A percentile compares a stretch with the other conserved stretches of the same genome.
These are phyloP conservation scores for Cenchrus fungigraminus DNA, from an alignment of 176 grass and related monocot species.

Conservation along the genomic window DNA sequence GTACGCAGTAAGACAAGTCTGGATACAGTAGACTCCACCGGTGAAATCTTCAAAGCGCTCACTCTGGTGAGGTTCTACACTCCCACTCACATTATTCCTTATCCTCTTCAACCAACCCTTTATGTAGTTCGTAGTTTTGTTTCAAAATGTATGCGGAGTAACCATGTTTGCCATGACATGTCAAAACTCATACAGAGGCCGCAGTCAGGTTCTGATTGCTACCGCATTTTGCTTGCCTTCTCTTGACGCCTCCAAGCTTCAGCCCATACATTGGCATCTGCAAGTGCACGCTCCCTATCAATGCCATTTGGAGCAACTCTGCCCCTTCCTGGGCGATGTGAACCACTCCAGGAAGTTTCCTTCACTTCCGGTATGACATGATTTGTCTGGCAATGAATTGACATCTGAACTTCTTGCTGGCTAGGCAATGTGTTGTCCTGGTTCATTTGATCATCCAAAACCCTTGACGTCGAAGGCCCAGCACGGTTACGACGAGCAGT, in stretches of 20 bases:
- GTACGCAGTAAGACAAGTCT: slow-evolving; percentile 6
- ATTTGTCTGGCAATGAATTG: not conserved
- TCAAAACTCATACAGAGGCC: not conserved
- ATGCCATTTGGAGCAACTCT: slow-evolving; percentile 37
- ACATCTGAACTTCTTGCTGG: slow-evolving; percentile 23
- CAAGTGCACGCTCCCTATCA: slow-evolving; percentile 45
- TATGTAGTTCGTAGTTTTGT: not conserved
- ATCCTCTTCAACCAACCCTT: slow-evolving; percentile 25
- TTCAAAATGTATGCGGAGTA: slow-evolving; percentile 5
- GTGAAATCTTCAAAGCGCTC: slow-evolving; percentile 55
- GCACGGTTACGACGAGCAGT: slow-evolving; percentile 23
- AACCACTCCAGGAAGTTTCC: slow-evolving; percentile 26
- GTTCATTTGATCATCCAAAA: slow-evolving; percentile 32
- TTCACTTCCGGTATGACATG: slow-evolving; percentile 21
- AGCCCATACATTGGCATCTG: slow-evolving; percentile 56
- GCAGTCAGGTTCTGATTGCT: not conserved
- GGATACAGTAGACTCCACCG: slow-evolving; percentile 36
- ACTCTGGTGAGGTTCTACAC: slow-evolving; percentile 53
- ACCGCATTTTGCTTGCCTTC: slow-evolving; percentile 42
- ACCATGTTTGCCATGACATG: not conserved
- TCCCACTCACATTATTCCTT: slow-evolving; percentile 36
- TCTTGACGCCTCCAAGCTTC: slow-evolving; percentile 52
- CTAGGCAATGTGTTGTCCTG: slow-evolving; percentile 29
- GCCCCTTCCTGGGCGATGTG: slow-evolving; percentile 28
- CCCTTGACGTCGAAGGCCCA: slow-evolving; percentile 45